Evolutionary conservation across 2,329 filamentous ascomycete genomes (phyloP), one percentile per base, ranked within the genome.

Genomic region (Diaporthe citrichinensis): DNA sequence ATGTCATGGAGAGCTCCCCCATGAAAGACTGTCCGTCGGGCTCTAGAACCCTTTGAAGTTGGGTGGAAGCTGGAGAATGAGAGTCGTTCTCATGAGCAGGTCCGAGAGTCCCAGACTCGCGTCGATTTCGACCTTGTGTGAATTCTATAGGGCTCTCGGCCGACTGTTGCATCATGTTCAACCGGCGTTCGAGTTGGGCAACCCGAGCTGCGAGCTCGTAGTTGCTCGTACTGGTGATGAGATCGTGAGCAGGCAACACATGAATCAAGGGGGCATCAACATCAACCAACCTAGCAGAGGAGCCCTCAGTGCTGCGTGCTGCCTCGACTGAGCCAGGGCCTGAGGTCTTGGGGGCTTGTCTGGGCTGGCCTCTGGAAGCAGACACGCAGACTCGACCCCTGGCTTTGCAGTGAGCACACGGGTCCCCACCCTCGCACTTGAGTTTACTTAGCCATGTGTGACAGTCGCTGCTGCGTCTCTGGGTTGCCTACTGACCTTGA

Each of bases 391-490:
- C 57, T 20, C 68, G 57, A 6, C 72, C 53, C 44, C 68, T 59
- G 8, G 75, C 75, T 36, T 68, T 62, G 41, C 75, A 76, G 39
- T 76, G 65, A n/a, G 67, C 58, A 41, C 75, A 76, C 12, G 75
- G 75, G 34, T 74, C 61, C 20, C 75, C 75, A 7, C 75, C 75
- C 62, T 74, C 72, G 67, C 75, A 76, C 75, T 76, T 51, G 4
- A 10, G 28, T 34, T 8, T 34, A 6, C 0, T 65, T 23, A 67
- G 61, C 41, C 6, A 25, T 28, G 23, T 61, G 1, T 20, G 49
- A 10, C n/a, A 65, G 34, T n/a, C n/a, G n/a, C 4, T 17, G 28
- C 17, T 25, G 23, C 6, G 41, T 20, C 34, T 41, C 2, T 36
- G 44, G 7, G 20, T 2, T 14, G 20, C n/a, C 3, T 20, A 39